phyloP scores from a whole-genome alignment of 192 early-diverging fungal genomes.

The Pilobolus umbonatus region DNA sequence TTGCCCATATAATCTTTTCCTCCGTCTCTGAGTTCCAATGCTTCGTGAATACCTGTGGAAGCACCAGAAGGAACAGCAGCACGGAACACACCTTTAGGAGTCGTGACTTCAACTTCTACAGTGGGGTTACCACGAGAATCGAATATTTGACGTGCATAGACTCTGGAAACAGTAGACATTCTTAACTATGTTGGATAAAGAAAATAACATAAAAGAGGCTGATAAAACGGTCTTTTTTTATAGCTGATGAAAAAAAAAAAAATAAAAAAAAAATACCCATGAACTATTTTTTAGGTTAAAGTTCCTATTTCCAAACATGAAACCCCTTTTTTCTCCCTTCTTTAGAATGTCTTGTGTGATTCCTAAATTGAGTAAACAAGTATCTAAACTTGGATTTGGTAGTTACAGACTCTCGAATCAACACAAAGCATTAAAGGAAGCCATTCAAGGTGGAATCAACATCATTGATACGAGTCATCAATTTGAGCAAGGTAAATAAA shows the following conservation, averaged over 20 bases:
- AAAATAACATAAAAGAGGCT: no score
- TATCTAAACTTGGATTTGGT: conserved; percentile 65
- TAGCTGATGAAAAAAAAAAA: background rate
- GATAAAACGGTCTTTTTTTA: background rate
- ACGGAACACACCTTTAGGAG: conserved; percentile 91
- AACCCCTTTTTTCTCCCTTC: background rate
- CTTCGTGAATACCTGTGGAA: conserved; percentile 98
- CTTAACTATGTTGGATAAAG: no score
- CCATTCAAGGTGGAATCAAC: conserved; percentile 60
- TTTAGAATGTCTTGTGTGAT: background rate
- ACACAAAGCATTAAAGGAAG: conserved; percentile 44
- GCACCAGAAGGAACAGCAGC: conserved; percentile 98
- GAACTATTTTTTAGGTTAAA: background rate
- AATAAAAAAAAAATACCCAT: background rate
- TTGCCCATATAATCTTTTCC: conserved; percentile 82
- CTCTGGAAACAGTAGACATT: conserved; percentile 3
- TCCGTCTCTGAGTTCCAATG: conserved; percentile 94
- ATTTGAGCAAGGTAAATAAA: conserved; percentile 57
- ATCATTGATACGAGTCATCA: conserved; percentile 69
- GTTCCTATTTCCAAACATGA: background rate
- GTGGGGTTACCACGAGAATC: conserved; percentile 99
- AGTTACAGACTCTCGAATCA: conserved; percentile 51
- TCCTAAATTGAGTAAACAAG: conserved; percentile 17
- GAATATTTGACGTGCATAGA: conserved; percentile 82
- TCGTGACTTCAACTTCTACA: conserved; percentile 96